Percentiles rank a stretch among this genome's conserved stretches.
phyloP scores from a whole-genome alignment of 129 eudicot species.

The carrot (Daucus carota) region DNA sequence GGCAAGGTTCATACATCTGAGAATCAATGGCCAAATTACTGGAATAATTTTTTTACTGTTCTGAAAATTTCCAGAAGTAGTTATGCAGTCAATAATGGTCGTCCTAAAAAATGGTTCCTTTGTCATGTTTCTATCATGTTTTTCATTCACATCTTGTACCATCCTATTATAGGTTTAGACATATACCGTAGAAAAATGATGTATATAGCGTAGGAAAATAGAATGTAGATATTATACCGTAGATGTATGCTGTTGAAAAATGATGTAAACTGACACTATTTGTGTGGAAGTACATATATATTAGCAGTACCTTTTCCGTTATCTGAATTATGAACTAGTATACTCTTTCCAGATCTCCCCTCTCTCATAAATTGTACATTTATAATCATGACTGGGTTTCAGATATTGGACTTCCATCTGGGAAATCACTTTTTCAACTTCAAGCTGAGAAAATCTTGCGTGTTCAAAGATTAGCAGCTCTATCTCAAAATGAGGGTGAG shows the following conservation, averaged over 20 bases:
- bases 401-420: conserved; percentile 99
- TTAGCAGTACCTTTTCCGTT: neutral
- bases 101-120: too few species aligned
- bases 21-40: too few species aligned
- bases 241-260: neutral
- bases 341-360: neutral
- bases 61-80: too few species aligned
- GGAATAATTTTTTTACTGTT: too few species aligned
- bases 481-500: conserved; percentile 76
- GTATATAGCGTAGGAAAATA: too few species aligned
- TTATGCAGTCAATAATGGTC: too few species aligned
- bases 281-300: neutral
- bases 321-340: neutral
- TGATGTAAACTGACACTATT: neutral
- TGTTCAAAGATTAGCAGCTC: conserved; percentile 80
- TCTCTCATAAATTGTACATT: neutral
- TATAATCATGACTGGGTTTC: conserved; percentile 12
- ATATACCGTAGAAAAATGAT: neutral
- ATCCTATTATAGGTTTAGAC: neutral
- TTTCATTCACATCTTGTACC: neutral
- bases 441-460: conserved; percentile 94
- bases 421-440: conserved; percentile 95
- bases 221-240: too few species aligned
- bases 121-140: too few species aligned
- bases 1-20: too few species aligned